A percentile compares a stretch with the other conserved stretches of the same genome.
These are phyloP conservation scores for Prunus armeniaca DNA, from an alignment of 306 rosid genomes.

Conservation along the genomic window DNA sequence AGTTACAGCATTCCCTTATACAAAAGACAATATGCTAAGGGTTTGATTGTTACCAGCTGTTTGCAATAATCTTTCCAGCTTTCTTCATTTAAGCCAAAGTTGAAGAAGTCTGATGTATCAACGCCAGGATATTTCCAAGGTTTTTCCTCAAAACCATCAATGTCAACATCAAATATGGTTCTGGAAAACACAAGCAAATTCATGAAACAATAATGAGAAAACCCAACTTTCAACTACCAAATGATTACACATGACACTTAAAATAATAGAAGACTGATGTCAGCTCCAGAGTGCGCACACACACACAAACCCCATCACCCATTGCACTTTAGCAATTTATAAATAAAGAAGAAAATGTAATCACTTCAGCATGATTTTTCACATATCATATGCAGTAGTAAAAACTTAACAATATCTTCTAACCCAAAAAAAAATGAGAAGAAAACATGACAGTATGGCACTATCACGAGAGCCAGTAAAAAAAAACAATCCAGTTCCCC, in stretches of 20 bases:
- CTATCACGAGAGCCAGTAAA: background rate
- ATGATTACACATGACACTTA: background rate
- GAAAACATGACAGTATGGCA: background rate
- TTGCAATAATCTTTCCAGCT: conserved; percentile 97
- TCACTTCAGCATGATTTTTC: background rate
- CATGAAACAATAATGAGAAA: conserved; percentile 10
- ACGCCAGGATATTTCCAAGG: conserved; percentile 88
- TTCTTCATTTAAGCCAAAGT: conserved; percentile 90
- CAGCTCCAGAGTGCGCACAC: background rate
- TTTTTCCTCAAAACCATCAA: conserved; percentile 89
- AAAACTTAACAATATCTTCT: background rate
- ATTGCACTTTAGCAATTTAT: background rate
- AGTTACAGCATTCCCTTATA: conserved; percentile 23
- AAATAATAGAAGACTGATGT: conserved; percentile 11
- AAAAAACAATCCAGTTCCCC: background rate
- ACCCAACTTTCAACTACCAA: background rate
- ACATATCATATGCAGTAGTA: background rate
- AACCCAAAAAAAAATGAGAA: background rate
- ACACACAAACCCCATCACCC: background rate
- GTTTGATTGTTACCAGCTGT: conserved; percentile 72
- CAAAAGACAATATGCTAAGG: conserved; percentile 2
- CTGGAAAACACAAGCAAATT: conserved; percentile 49
- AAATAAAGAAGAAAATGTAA: background rate
- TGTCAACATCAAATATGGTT: conserved; percentile 90
- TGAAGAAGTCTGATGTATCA: conserved; percentile 86